Percentiles rank a stretch among this genome's conserved stretches.
Evolutionary conservation across 352 stramenopile genomes (phyloP).

Genomic region (Globisporangium spinosum): DNA sequence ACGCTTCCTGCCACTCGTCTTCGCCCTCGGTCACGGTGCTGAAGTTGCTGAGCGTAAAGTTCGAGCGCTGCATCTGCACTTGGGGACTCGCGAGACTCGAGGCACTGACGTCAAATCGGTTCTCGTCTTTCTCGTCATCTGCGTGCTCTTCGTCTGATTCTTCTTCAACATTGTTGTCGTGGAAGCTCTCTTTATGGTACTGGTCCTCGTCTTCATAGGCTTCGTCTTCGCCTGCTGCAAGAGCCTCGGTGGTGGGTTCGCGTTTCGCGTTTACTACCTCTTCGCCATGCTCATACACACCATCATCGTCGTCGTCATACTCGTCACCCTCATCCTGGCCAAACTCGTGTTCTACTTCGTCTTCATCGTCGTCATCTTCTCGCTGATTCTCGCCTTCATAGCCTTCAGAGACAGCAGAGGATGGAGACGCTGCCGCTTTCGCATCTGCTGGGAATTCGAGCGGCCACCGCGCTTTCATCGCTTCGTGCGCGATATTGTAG

Average conservation of each 20-base stretch:
- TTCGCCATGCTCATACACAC: background rate
- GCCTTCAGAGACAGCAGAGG: background rate
- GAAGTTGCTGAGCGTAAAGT: constrained; percentile 20
- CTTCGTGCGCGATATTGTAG: constrained; percentile 24
- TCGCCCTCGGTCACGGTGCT: constrained; percentile 14
- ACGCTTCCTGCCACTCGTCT: constrained; percentile 81
- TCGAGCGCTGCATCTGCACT: background rate
- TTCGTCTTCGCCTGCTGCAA: constrained; percentile 10
- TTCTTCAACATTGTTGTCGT: background rate
- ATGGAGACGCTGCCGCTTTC: background rate
- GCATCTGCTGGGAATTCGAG: constrained; percentile 8
- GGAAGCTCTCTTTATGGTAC: constrained; percentile 13
- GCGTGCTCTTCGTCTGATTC: background rate
- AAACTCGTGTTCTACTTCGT: background rate
- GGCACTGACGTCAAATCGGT: background rate
- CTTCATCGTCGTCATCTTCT: background rate
- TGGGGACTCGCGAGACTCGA: background rate
- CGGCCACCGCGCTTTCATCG: constrained; percentile 21
- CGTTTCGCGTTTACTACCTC: background rate
- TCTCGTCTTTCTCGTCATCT: background rate
- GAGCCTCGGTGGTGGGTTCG: background rate
- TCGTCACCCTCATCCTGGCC: constrained; percentile 8
- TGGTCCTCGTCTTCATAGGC: constrained; percentile 14
- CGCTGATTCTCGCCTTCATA: constrained; percentile 4
- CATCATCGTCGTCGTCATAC: constrained; percentile 5